These are phyloP conservation scores for Diaporthe ampelina DNA, from an alignment of 2,329 filamentous ascomycete genomes.

Conservation along the genomic window DNA sequence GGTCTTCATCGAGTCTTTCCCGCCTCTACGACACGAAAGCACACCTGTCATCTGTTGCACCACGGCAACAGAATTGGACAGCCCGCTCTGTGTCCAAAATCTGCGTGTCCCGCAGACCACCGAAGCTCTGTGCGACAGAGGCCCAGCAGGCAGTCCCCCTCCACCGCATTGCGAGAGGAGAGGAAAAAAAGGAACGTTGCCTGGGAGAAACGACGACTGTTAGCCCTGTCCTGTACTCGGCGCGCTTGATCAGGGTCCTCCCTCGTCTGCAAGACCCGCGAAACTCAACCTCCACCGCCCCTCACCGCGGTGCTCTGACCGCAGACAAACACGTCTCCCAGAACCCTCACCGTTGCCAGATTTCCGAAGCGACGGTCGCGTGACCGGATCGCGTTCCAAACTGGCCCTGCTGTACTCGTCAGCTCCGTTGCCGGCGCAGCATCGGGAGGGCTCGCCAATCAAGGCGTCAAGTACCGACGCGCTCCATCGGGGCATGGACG, in stretches of 20 bases:
- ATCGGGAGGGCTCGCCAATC: slow-evolving; percentile 73
- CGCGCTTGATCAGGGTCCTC: slow-evolving; percentile 29
- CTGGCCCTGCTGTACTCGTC: slow-evolving; percentile 74
- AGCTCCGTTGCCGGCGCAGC: slow-evolving; percentile 75
- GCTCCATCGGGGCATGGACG: slow-evolving; percentile 80
- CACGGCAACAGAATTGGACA: slow-evolving; percentile 36
- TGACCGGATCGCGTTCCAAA: slow-evolving; percentile 61
- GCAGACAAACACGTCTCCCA: slow-evolving; percentile 35
- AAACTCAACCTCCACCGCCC: slow-evolving; percentile 34
- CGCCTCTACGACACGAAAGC: slow-evolving; percentile 40
- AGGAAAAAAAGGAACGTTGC: slow-evolving; percentile 12
- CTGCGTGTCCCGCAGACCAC: slow-evolving; percentile 36
- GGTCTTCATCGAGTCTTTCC: slow-evolving; percentile 33
- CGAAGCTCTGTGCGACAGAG: slow-evolving; percentile 39
- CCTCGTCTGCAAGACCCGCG: slow-evolving; percentile 40
- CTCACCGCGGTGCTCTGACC: slow-evolving; percentile 33
- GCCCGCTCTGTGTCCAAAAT: slow-evolving; percentile 37
- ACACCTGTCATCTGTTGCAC: slow-evolving; percentile 39
- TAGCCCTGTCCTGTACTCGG: slow-evolving; percentile 36
- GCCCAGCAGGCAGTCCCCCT: slow-evolving; percentile 31
- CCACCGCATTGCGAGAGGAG: slow-evolving; percentile 25
- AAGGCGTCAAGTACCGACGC: slow-evolving; percentile 64
- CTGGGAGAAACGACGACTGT: slow-evolving; percentile 34
- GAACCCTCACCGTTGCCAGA: slow-evolving; percentile 31
- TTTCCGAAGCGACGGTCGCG: slow-evolving; percentile 46